Base-by-base conservation (phyloP, 2,329 filamentous ascomycete species). In the Intubia oerlemansii region DNA sequence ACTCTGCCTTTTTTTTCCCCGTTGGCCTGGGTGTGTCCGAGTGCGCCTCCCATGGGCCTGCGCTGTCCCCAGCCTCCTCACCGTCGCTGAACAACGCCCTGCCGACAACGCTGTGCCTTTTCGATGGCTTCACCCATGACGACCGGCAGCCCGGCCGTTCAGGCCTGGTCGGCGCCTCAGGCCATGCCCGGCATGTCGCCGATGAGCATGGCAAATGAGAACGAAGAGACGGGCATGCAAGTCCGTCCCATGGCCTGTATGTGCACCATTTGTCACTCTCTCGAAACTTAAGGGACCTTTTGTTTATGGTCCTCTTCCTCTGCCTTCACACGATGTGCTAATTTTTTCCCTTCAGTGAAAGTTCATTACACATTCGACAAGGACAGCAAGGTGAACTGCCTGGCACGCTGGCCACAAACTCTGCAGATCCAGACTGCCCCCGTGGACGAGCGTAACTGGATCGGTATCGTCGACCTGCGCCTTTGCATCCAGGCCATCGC, bases 321-420 rank as follows among this genome's bases (percentile, higher is more conserved):
- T 15, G 20, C 26, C 7, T 25, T 13, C 7, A 10, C 12, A 14
- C 14, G 10, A 11, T 4, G 4, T 10, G n/a, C 9, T 10, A 9
- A n/a, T n/a, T n/a, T n/a, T n/a, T n/a, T 36, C 35, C 24, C 21
- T 39, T 24, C 50, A 91, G 84, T 95, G 51, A 95, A 95, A 61
- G 77, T 95, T 28, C 72, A 91, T 35, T 98, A 95, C 53, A 92
- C 82, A 18, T 93, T 95, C 53, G 84, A 95, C 49, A 72, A 74
- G 45, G 74, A 85, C 39, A 75, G 70, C 53, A 82, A 82, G 51
- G 74, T 81, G 38, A 84, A 85, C 46, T 93, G 82, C 50, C 62
- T 98, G 28, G 84, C 85, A 34, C 68, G 85, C 42, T 75, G 80
- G 58, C 76, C 80, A 12, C 73, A 85, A 34, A 62, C 75, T 11